A percentile compares a stretch with the other conserved stretches of the same genome.
Evolutionary conservation across 345 rosid genomes (phyloP).

Genomic region (Moringa oleifera): DNA sequence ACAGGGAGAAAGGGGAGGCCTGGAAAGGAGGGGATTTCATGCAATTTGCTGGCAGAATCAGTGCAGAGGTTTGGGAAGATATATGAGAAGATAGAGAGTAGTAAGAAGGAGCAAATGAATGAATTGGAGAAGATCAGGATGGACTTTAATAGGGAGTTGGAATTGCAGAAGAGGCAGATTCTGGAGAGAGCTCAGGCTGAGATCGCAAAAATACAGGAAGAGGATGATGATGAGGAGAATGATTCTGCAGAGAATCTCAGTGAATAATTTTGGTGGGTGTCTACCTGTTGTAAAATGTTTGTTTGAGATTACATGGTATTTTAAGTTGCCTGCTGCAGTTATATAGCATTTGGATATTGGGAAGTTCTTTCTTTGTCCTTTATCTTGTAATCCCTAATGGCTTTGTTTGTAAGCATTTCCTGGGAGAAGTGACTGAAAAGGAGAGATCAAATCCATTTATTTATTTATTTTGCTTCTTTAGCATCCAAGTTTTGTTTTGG

Average conservation of each 20-base stretch:
- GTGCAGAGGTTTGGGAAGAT: constrained; percentile 73
- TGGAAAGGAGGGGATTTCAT: constrained; percentile 66
- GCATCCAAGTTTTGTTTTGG: too few species aligned
- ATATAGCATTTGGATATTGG: too few species aligned
- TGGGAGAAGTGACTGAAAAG: too few species aligned
- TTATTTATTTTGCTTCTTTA: too few species aligned
- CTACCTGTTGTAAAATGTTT: too few species aligned
- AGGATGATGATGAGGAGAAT: constrained; percentile 34
- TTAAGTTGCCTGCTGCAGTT: too few species aligned
- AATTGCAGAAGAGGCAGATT: constrained; percentile 82
- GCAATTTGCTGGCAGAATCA: constrained; percentile 76
- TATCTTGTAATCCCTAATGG: too few species aligned
- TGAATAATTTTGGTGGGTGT: constrained; percentile 21
- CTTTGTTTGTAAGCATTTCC: too few species aligned
- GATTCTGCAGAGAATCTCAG: constrained; percentile 59
- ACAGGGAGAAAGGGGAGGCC: constrained; percentile 59
- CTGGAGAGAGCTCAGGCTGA: constrained; percentile 76
- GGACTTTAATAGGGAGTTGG: constrained; percentile 87
- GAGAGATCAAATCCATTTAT: too few species aligned
- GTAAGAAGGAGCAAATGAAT: constrained; percentile 75
- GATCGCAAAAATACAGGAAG: constrained; percentile 64
- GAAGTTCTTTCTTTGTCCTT: too few species aligned
- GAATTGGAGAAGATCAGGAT: constrained; percentile 93
- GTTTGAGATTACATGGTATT: too few species aligned
- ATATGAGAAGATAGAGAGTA: constrained; percentile 89